Evolutionary conservation across 2,329 filamentous ascomycete genomes (phyloP).

Genomic region (Triangularia verruculosa): DNA sequence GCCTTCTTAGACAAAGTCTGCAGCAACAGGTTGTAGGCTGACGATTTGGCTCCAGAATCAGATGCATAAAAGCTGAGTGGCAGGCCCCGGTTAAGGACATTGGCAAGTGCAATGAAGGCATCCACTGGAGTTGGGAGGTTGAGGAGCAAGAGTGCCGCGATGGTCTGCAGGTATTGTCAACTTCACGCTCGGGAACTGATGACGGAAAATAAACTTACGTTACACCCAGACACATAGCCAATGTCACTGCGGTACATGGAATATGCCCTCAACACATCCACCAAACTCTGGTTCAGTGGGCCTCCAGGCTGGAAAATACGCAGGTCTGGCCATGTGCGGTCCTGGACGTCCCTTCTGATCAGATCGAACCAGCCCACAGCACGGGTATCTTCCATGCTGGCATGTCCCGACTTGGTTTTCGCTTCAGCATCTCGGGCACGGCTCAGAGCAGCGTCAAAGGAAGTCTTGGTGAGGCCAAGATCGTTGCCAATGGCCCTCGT

Average conservation of each 20-base stretch:
- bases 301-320: constrained; percentile 67
- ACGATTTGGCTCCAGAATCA: constrained; percentile 65
- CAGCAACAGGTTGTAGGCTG: constrained; percentile 67
- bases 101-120: constrained; percentile 70
- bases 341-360: constrained; percentile 62
- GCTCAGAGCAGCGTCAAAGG: constrained; percentile 67
- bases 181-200: constrained; percentile 19
- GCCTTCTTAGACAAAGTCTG: constrained; percentile 65
- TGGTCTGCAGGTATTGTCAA: constrained; percentile 48
- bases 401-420: constrained; percentile 50
- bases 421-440: constrained; percentile 63
- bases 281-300: constrained; percentile 64
- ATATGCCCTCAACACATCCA: constrained; percentile 75
- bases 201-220: constrained; percentile 51
- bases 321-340: constrained; percentile 66
- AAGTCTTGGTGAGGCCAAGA: constrained; percentile 62
- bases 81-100: constrained; percentile 72
- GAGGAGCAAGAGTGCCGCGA: constrained; percentile 70
- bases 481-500: constrained; percentile 69
- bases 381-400: constrained; percentile 51
- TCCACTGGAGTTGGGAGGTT: constrained; percentile 63
- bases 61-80: constrained; percentile 72
- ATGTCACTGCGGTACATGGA: constrained; percentile 80
- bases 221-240: constrained; percentile 71
- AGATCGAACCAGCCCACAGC: constrained; percentile 60